Evolutionary conservation across 805 yeast species (phyloP), one percentile per base, ranked within the genome.

Genomic region (Trichomonascus vanleenenianus): DNA sequence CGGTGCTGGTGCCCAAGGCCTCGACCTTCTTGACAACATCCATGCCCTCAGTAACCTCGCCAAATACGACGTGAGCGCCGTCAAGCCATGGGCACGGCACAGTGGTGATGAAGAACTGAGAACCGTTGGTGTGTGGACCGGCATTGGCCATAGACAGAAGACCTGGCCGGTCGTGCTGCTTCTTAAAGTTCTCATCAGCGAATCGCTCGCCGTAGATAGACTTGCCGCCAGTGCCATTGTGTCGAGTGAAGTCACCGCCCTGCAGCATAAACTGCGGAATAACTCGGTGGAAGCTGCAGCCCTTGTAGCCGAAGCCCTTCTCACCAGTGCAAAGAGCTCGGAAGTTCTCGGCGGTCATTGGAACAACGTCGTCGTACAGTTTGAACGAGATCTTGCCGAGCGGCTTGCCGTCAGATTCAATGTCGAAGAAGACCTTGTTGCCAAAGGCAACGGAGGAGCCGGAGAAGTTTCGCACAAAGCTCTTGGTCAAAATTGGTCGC

Each of bases 141-240:
- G 97, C 85, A 60, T 91, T 91, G 47, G 98, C 97, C 97, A 91
- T 93, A 5, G 95, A 85, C 56, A 91, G 75, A 54, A 91, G 71
- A 64, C 83, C 88, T 45, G 97, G 97, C 58, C 74, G 74, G 52
- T 81, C 87, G 62, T 91, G 97, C 50, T 73, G 75, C 53, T 76
- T 62, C 41, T 72, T 63, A 64, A 91, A 91, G 65, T 83, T 83
- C 65, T 91, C 98, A 62, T 91, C 98, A 59, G 85, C 95, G 56
- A 84, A 84, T 60, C 82, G 82, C 53, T 82, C 89, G 25, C 93
- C 93, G 58, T 83, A 84, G 50, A 84, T 84, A 27, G 86, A 79
- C 61, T 80, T 85, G 44, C 93, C 93, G 35, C 93, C 93, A 10
- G 88, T 81, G 32, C 88, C 88, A 55, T 79, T 68, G 44, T 73